Base-by-base conservation (phyloP, 352 stramenopile species). In the Pythium volutum region DNA sequence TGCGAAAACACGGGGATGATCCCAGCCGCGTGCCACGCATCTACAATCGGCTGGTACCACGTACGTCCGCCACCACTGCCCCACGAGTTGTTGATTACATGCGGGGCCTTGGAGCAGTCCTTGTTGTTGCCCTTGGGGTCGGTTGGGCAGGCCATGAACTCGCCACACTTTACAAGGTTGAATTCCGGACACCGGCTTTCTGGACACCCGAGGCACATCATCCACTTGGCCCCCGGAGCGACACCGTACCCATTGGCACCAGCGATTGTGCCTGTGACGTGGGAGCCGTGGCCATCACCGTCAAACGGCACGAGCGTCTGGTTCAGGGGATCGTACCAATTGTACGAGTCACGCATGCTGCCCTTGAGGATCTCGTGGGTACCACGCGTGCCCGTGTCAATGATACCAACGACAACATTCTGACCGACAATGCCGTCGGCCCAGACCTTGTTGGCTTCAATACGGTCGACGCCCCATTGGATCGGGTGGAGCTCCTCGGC, bases 1-100 rank as follows among this genome's bases (percentile, higher is more conserved):
- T 70, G 66, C 11, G 70, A 23, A 47, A 76, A 73, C 26, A 76
- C 57, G 0, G 70, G 70, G 23, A 66, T 69, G 46, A 76, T 76
- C 11, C 61, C 66, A 18, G 66, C 70, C 18, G 53, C 31, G 18
- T 26, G 34, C 62, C 65, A 71, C 4, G 63, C 66, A 6, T 26
- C 18, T 4, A 76, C 56, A 6, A 57, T 27, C 15, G 59, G 54
- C 33, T 18, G 16, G 41, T 51, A 66, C 25, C 43, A 50, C 12
- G 23, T 20, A n/a, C 23, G 20, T 15, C 45, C 23, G 8, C 23
- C 23, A 14, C 23, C 31, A 4, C n/a, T 12, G 5, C 23, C 20
- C 45, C 45, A 52, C 20, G 20, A 34, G 45, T 34, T 34, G 46
- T 56, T 57, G 46, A 64, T 39, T 11, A 60, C 53, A 20, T 60